A percentile compares a stretch with the other conserved stretches of the same genome.
Evolutionary conservation across 345 rosid genomes (phyloP).

Genomic region (Brassica nigra): DNA sequence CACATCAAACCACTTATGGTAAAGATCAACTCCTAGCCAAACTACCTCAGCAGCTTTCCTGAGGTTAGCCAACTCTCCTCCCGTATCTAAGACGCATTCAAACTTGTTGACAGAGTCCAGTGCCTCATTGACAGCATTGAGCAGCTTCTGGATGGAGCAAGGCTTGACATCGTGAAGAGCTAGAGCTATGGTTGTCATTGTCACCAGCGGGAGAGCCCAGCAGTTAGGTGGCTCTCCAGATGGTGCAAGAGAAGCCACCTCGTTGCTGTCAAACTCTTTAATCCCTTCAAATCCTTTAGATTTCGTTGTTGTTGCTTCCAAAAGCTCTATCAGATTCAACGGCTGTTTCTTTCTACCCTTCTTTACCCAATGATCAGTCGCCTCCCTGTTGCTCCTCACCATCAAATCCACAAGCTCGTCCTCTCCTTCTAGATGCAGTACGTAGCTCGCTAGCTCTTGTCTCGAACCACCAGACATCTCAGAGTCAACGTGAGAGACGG

Average conservation of each 20-base stretch:
- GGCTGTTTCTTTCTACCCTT: slow-evolving; percentile 52
- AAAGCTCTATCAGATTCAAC: slow-evolving; percentile 7
- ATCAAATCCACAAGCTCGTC: slow-evolving; percentile 57
- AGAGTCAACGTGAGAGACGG: slow-evolving; percentile 43
- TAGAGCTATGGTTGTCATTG: slow-evolving; percentile 69
- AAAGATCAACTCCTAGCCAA: slow-evolving; percentile 70
- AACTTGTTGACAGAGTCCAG: slow-evolving; percentile 51
- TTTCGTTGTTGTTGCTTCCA: neutral
- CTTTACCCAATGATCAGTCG: slow-evolving; percentile 51
- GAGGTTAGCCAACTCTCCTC: slow-evolving; percentile 44
- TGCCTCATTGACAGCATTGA: slow-evolving; percentile 61
- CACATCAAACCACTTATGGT: slow-evolving; percentile 67
- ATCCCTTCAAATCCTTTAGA: slow-evolving; percentile 20
- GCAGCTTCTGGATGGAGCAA: slow-evolving; percentile 41
- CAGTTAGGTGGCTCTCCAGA: slow-evolving; percentile 66
- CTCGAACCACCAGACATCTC: slow-evolving; percentile 40
- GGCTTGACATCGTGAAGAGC: slow-evolving; percentile 57
- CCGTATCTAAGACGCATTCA: slow-evolving; percentile 45
- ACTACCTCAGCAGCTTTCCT: slow-evolving; percentile 62
- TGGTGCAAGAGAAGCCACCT: slow-evolving; percentile 53
- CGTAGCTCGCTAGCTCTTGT: slow-evolving; percentile 62
- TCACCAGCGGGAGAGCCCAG: slow-evolving; percentile 85
- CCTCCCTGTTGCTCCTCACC: slow-evolving; percentile 54
- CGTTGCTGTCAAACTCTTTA: slow-evolving; percentile 46
- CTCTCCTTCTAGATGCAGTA: slow-evolving; percentile 89